Base-by-base conservation (phyloP, 495 filamentous ascomycete species). In the Podospora tetraspora region DNA sequence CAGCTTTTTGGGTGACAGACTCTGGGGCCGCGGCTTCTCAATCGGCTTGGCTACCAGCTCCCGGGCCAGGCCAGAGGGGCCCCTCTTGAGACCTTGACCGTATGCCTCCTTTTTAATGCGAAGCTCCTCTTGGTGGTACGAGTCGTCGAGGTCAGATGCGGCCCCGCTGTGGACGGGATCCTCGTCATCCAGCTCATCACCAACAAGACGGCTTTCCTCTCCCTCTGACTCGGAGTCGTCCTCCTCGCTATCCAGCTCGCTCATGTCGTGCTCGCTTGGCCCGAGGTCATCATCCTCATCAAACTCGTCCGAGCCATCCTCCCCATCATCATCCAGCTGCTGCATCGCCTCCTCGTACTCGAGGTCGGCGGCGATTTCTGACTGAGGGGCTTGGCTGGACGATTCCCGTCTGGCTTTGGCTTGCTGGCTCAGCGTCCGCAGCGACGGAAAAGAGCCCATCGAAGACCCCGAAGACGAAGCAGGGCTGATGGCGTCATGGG, bases 291-390 rank as follows among this genome's bases (percentile, higher is more conserved):
- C 27, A 6, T 24, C 30, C 11, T 32, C 63, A 30, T 29, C 23
- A n/a, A 24, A 25, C 16, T 58, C 52, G 37, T 65, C 22, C 37
- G 37, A 43, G 16, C 19, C 37, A 7, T 43, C 32, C 12, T 37
- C 32, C 3, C 32, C 13, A 12, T 37, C 13, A 12, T 37, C 32
- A 56, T 82, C 79, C 9, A 81, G 64, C 24, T 69, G 73, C 21
- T 66, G 68, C 74, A 81, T 80, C 12, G 70, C 71, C 66, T 78
- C 76, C 12, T 79, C 76, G 32, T 78, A 81, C 8, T 76, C 78
- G 1, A 68, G n/a, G 22, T 82, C 72, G 12, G 60, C 16, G 3
- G 66, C 21, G 29, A 70, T 57, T n/a, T 27, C 62, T 3, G 72
- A 57, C 29, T 73, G 77, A 16, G 73, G 66, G 1, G 75, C 68